Percentiles rank a stretch among this genome's conserved stretches.
Conservation (phyloP, 495 filamentous ascomycete genomes). For the Penicillium atrosanguineum region DNA sequence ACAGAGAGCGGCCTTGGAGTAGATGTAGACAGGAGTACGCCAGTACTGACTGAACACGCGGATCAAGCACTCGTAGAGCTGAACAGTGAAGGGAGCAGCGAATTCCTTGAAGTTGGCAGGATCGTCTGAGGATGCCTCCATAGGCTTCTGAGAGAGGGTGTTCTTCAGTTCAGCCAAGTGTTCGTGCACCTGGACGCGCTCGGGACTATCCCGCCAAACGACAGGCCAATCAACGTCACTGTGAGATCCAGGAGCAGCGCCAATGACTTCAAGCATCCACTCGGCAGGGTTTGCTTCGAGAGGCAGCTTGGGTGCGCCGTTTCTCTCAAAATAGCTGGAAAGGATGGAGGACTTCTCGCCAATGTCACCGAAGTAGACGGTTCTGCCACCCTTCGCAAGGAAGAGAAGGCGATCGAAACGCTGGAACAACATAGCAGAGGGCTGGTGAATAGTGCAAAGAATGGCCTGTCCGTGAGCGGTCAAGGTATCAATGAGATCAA, state of each 20-base stretch:
- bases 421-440: constrained; percentile 91
- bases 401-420: constrained; percentile 89
- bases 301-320: constrained; percentile 70
- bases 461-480: constrained; percentile 88
- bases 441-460: constrained; percentile 95
- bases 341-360: constrained; percentile 74
- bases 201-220: constrained; percentile 73
- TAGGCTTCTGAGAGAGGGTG: constrained; percentile 49
- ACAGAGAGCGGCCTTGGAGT: constrained; percentile 55
- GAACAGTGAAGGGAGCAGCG: constrained; percentile 52
- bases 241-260: constrained; percentile 78
- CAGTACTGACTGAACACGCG: constrained; percentile 59
- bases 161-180: constrained; percentile 69
- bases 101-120: constrained; percentile 44
- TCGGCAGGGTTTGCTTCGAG: constrained; percentile 82
- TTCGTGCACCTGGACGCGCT: constrained; percentile 62
- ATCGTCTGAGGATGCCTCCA: constrained; percentile 30
- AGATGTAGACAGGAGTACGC: constrained; percentile 59
- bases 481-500: constrained; percentile 79
- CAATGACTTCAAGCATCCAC: constrained; percentile 95
- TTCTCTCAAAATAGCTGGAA: constrained; percentile 75
- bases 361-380: constrained; percentile 90
- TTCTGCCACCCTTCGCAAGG: constrained; percentile 74
- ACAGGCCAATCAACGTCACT: constrained; percentile 80
- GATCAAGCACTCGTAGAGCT: constrained; percentile 49